Conservation (phyloP, 495 filamentous ascomycete species). For the Penicillium simplicissimum region DNA sequence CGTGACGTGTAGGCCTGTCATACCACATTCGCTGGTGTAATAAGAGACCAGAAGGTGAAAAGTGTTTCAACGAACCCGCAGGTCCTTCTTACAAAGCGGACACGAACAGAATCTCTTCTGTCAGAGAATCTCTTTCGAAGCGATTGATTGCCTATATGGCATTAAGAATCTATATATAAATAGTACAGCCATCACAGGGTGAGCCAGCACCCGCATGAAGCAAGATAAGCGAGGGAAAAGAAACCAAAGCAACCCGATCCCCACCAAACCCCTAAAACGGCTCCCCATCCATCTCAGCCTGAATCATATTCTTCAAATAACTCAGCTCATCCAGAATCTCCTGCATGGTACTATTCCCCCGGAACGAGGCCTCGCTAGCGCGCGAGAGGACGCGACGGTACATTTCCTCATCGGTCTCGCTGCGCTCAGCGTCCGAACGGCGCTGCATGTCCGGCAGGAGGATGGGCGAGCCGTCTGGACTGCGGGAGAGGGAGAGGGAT, state of each 20-base stretch:
- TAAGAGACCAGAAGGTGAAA: too few species aligned
- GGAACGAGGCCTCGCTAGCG: constrained; percentile 26
- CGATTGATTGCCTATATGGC: not conserved
- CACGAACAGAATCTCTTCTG: not conserved
- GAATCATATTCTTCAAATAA: constrained; percentile 54
- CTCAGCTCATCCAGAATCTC: constrained; percentile 55
- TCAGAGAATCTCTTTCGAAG: not conserved
- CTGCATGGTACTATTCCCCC: constrained; percentile 43
- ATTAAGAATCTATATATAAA: not conserved
- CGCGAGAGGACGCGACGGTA: constrained; percentile 14
- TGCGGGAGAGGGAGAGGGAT: constrained; percentile 31
- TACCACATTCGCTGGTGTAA: not conserved
- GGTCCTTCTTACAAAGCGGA: too few species aligned
- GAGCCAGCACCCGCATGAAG: not conserved
- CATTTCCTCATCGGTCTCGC: constrained; percentile 6
- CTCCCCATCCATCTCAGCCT: constrained; percentile 35
- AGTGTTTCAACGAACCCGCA: too few species aligned
- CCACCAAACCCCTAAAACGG: constrained; percentile 20
- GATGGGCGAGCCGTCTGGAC: constrained; percentile 28
- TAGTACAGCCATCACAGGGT: not conserved
- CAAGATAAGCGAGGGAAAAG: constrained; percentile 4
- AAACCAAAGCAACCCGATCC: not conserved
- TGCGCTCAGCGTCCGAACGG: constrained; percentile 9
- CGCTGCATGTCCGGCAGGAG: constrained; percentile 25
- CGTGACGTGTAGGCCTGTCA: not conserved